Percentiles rank a stretch among this genome's conserved stretches.
phyloP scores from a whole-genome alignment of 2,329 filamentous ascomycete species.

The Allantophomopsis cytisporea region DNA sequence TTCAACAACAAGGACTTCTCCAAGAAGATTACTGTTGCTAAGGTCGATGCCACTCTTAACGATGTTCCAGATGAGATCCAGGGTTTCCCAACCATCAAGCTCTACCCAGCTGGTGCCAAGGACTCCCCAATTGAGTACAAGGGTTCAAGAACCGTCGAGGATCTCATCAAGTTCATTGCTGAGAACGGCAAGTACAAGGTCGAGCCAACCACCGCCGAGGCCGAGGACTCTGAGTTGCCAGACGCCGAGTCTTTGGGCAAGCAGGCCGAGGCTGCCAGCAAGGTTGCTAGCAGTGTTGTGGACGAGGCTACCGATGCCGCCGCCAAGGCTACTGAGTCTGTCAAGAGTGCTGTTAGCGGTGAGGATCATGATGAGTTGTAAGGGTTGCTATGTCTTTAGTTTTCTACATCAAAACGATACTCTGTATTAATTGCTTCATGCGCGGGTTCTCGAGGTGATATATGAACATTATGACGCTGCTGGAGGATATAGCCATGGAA shows the following conservation, averaged over 20 bases:
- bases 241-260: constrained; percentile 22
- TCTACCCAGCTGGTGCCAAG: constrained; percentile 88
- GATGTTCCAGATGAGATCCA: constrained; percentile 94
- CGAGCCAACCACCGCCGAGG: constrained; percentile 44
- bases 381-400: constrained; percentile 15
- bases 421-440: too few relatives aligned
- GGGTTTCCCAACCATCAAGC: constrained; percentile 98
- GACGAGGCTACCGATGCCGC: constrained; percentile 32
- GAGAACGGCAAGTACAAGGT: constrained; percentile 89
- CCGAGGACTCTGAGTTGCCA: constrained; percentile 31
- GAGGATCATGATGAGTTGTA: constrained; percentile 65
- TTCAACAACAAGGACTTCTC: constrained; percentile 63
- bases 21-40: constrained; percentile 81
- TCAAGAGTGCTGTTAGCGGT: constrained; percentile 14
- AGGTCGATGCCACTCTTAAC: constrained; percentile 93
- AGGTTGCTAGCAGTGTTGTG: too few relatives aligned
- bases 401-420: too few relatives aligned
- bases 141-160: constrained; percentile 79
- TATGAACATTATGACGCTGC: too few relatives aligned
- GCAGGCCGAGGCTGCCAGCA: constrained; percentile 22
- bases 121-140: constrained; percentile 72
- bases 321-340: constrained; percentile 29
- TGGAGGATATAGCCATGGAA: too few relatives aligned
- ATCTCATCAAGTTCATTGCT: constrained; percentile 82
- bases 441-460: too few relatives aligned